Base-by-base conservation (phyloP, 768 basidiomycete species). In the Boletus rubropictus region DNA sequence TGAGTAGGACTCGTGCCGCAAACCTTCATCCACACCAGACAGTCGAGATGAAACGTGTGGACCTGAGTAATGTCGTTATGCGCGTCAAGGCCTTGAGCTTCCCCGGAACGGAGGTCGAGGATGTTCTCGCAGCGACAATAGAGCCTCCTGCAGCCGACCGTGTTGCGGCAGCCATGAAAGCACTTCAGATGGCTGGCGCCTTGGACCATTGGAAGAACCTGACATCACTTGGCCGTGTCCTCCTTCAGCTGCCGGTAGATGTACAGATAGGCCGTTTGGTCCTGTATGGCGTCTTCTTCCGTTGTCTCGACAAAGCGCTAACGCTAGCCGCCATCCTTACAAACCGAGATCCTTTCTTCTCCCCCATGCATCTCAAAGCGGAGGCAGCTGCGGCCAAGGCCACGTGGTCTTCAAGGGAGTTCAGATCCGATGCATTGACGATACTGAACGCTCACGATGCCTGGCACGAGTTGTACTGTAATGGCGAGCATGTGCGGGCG, bases 11-110 rank as follows among this genome's bases (percentile, higher is more conserved):
- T 12, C 81, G 84, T 43, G 78, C 83, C 3, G 69, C 70, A 14
- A 66, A 71, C 10, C 73, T 97, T 39, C 74, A 80, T 42, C 77
- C 87, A 22, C 84, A 95, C 60, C 91, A 93, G 64, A 83, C 83
- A 1, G 94, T 96, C 31, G 94, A 96, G 71, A 97, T 97, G 92
- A 90, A 90, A 62, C 78, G 92, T 28, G 80, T 85, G 11, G 91
- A 93, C 65, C 64, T 95, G 55, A 88, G 82, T 57, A 91, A 92
- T 59, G 85, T 94, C 39, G 90, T 95, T 14, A 97, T 97, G 93
- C 93, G 93, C 62, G 80, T 97, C 65, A 96, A 95, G 60, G 92
- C 92, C 8, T 76, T 96, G 29, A 83, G 90, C 62, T 86, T 96
- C 62, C 88, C 89, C 6, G 81, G 79, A 36, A 81, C 92, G 81